Evolutionary conservation across 805 yeast genomes (phyloP).

Genomic region (Pichia cephalocereana): DNA sequence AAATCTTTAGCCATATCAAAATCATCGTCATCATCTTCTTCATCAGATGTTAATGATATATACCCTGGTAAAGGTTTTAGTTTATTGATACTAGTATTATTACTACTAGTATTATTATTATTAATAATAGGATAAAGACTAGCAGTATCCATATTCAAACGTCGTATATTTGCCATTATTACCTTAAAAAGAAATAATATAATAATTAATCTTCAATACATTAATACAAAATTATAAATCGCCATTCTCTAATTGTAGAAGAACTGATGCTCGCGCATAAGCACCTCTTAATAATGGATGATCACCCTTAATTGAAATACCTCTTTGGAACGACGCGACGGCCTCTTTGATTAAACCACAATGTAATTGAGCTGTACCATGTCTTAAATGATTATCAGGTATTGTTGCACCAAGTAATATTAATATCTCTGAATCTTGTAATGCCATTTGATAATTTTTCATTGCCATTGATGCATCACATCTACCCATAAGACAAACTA

Average conservation of each 20-base stretch:
- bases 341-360: constrained; percentile 57
- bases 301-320: constrained; percentile 51
- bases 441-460: constrained; percentile 48
- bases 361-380: constrained; percentile 54
- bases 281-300: constrained; percentile 40
- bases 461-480: constrained; percentile 58
- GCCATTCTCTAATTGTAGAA: constrained; percentile 49
- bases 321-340: constrained; percentile 62
- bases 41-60: constrained; percentile 4
- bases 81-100: too few species aligned
- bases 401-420: constrained; percentile 47
- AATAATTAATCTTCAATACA: too few species aligned
- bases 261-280: constrained; percentile 37
- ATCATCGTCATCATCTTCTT: constrained; percentile 1
- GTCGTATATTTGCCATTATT: too few species aligned
- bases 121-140: too few species aligned
- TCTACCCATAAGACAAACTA: constrained; percentile 57
- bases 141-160: too few species aligned
- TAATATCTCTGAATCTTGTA: constrained; percentile 60
- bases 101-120: too few species aligned
- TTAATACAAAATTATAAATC: constrained; percentile 26
- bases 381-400: constrained; percentile 65
- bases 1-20: too few species aligned
- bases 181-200: too few species aligned
- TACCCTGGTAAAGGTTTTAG: neutral